Base-by-base conservation (phyloP, 441 rosid species). In the Biscutella laevigata region DNA sequence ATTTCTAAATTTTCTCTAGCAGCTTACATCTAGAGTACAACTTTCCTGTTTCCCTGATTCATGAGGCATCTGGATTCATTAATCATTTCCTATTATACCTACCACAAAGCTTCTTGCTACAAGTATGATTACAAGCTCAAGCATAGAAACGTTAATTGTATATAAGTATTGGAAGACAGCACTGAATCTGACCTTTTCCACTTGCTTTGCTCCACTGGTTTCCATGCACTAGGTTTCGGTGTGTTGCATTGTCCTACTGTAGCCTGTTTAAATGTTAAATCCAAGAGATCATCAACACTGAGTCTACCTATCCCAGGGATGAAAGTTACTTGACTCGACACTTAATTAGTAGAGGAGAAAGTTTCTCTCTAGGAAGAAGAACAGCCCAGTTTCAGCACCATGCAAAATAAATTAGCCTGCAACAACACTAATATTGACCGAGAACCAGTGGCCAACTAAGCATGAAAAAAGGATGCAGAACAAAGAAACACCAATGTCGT, bases 221-320 rank as follows among this genome's bases (percentile, higher is more conserved):
- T 89, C 99, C 99, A 94, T n/a, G 83, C 68, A 66, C 89, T 87
- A 7, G 99, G 96, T 68, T 89, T 94, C 0, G 96, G 74, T 20
- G 70, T 61, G 57, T 80, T 84, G 72, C 99, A 94, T 56, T 88
- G 88, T 60, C 99, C 99, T 27, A 80, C 63, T 13, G 83, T 82
- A 39, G 97, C 97, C 97, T 86, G 86, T 61, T 42, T 43, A 33
- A 17, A 60, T 49, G 14, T 30, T 15, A 50, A 45, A 41, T 19
- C 42, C 46, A 46, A 44, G 13, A 49, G 39, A 51, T 26, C 35
- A 63, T 60, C 26, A 57, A 13, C n/a, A 33, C 38, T 24, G 25
- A 46, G 21, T 30, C 41, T 45, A 24, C 27, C 36, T 52, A 21
- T 45, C 36, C 48, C 37, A 53, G 3, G 28, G 22, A 16, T 3